phyloP scores from a whole-genome alignment of 495 filamentous ascomycete species.

The Jackrogersella multiformis region DNA sequence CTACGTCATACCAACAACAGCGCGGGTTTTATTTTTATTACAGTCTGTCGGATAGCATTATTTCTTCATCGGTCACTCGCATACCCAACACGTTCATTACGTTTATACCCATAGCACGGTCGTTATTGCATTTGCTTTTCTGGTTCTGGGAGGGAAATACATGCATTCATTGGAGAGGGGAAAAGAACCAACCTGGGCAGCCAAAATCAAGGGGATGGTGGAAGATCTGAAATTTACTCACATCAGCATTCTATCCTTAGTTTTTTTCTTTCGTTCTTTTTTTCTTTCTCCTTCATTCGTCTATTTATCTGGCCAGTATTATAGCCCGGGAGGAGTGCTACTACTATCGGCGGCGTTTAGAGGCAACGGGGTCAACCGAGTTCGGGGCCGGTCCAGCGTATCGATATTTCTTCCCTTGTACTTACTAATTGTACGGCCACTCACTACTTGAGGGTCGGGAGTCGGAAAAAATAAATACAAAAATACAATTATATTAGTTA shows the following conservation, averaged over 20 bases:
- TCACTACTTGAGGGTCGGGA: not conserved
- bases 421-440: not conserved
- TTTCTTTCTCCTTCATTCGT: no score
- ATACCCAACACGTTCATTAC: conserved; percentile 23
- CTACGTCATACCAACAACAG: not conserved
- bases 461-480: not conserved
- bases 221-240: conserved; percentile 1
- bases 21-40: conserved; percentile 11
- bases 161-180: conserved; percentile 16
- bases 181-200: not conserved
- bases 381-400: not conserved
- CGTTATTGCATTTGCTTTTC: conserved; percentile 32
- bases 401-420: not conserved
- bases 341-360: not conserved
- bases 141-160: not conserved
- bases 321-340: not conserved
- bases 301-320: not conserved
- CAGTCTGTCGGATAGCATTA: not conserved
- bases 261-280: no score
- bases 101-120: conserved; percentile 35
- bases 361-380: not conserved
- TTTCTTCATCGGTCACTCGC: not conserved
- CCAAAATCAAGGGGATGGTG: not conserved
- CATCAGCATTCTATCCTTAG: not conserved
- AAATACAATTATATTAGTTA: not conserved